These are phyloP conservation scores for Pelargonium fulgidum DNA, from an alignment of 441 rosid genomes.

Conservation along the genomic window DNA sequence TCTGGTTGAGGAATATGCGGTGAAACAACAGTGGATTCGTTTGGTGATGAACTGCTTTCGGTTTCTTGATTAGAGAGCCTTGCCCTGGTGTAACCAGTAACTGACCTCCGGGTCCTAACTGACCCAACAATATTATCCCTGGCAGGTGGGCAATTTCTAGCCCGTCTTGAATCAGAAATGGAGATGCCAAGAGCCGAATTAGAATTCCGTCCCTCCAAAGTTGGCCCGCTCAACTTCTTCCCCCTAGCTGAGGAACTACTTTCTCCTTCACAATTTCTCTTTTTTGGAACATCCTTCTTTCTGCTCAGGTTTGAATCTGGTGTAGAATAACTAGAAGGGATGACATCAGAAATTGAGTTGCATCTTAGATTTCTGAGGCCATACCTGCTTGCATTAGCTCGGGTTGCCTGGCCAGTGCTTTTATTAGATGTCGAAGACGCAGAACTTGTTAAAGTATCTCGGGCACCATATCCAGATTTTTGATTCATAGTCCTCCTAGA, in stretches of 20 bases:
- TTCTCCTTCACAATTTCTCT: slow-evolving; percentile 51
- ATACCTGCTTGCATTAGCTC: slow-evolving; percentile 33
- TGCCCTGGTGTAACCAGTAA: slow-evolving; percentile 31
- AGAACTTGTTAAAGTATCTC: slow-evolving; percentile 31
- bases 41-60: slow-evolving; percentile 32
- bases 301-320: slow-evolving; percentile 40
- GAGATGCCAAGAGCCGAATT: slow-evolving; percentile 41
- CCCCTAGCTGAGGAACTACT: slow-evolving; percentile 59
- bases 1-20: slow-evolving; percentile 43
- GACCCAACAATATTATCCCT: slow-evolving; percentile 39
- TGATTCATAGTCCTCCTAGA: slow-evolving; percentile 33
- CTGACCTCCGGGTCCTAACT: slow-evolving; percentile 48
- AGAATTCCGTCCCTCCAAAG: slow-evolving; percentile 34
- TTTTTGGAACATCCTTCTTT: slow-evolving; percentile 35
- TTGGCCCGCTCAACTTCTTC: slow-evolving; percentile 30
- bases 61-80: slow-evolving; percentile 44
- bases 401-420: slow-evolving; percentile 36
- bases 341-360: slow-evolving; percentile 48
- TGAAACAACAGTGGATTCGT: slow-evolving; percentile 28
- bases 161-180: slow-evolving; percentile 48
- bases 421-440: slow-evolving; percentile 30
- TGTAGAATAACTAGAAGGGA: slow-evolving; percentile 38
- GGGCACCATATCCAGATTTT: slow-evolving; percentile 42
- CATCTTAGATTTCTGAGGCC: slow-evolving; percentile 52
- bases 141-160: slow-evolving; percentile 38